phyloP scores from a whole-genome alignment of 2,329 filamentous ascomycete genomes.

The Xylariomycetidae sp. region DNA sequence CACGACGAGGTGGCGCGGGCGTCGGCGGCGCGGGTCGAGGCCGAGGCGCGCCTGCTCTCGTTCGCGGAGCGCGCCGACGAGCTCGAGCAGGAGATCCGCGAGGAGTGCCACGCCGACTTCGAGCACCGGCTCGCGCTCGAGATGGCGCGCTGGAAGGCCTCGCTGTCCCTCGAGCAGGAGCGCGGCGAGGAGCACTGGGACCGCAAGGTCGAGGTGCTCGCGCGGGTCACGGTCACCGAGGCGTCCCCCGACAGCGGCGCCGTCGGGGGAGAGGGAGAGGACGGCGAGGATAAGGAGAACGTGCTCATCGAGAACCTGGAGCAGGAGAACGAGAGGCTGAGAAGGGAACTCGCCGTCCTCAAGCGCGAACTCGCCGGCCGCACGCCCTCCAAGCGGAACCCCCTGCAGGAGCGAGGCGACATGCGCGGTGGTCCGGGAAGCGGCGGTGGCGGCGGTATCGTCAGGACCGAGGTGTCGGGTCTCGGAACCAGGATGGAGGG shows the following conservation, averaged over 20 bases:
- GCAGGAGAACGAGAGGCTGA: conserved; percentile 65
- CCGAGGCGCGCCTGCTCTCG: conserved; percentile 68
- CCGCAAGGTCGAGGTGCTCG: conserved; percentile 74
- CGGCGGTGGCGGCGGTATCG: conserved; percentile 14
- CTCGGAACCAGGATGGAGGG: conserved; percentile 46
- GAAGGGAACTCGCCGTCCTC: conserved; percentile 59
- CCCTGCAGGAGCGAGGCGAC: conserved; percentile 51
- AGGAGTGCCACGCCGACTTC: conserved; percentile 85
- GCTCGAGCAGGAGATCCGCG: conserved; percentile 78
- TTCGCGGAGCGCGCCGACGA: conserved; percentile 62
- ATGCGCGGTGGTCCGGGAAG: conserved; percentile 16
- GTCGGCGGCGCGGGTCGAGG: conserved; percentile 62
- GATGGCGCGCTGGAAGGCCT: conserved; percentile 74
- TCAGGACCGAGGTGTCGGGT: conserved; percentile 25
- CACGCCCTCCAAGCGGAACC: conserved; percentile 58
- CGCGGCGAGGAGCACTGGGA: conserved; percentile 81
- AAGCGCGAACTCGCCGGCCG: conserved; percentile 60
- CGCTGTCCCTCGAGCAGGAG: conserved; percentile 73
- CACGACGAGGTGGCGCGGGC: conserved; percentile 67
- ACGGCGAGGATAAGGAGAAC: conserved; percentile 56
- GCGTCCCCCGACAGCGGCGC: conserved; percentile 36
- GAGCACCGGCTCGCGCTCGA: conserved; percentile 72
- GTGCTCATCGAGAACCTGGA: conserved; percentile 60
- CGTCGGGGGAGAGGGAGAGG: conserved; percentile 33
- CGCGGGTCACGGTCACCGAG: conserved; percentile 43